Evolutionary conservation across 2,329 filamentous ascomycete genomes (phyloP), one percentile per base, ranked within the genome.

Genomic region (Beauveria brongniartii): DNA sequence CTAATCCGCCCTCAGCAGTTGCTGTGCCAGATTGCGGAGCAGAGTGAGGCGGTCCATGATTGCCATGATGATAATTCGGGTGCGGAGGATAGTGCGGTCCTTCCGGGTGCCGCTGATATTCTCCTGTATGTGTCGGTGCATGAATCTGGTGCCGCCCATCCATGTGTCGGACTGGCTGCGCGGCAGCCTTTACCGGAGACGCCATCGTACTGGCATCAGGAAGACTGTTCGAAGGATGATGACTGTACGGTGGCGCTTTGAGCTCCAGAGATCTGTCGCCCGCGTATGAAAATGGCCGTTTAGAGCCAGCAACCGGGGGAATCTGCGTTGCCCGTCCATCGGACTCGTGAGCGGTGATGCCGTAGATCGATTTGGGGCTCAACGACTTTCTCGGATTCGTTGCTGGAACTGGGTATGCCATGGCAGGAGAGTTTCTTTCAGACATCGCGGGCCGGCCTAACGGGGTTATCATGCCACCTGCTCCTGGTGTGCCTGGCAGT

Each of bases 401-500:
- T 5, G 67, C 48, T 26, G 73, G 67, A 54, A 72, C 74, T 5
- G 72, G 71, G 51, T 67, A 73, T 3, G 66, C 63, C 22, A 65
- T 61, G 22, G 66, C 68, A 3, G 72, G 71, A 3, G 72, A 74
- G 59, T 69, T 70, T 40, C 68, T 68, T 52, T 71, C 73, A 5
- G 74, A 71, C 16, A 62, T 57, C 6, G 69, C 64, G 47, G 69
- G 67, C 6, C 68, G 65, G n/a, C 68, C 71, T 9, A 67, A 48
- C 50, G 70, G 67, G 5, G 67, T 69, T 26, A 66, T 55, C 5
- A 66, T 65, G 22, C 67, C 52, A 16, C 64, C 61, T 10, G 52
- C 69, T 43, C 72, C 62, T 9, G 73, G 70, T 18, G 72, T 74
- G 20, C 65, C 67, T 34, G 73, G 70, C 43, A 73, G 72, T 12